Percentiles rank a stretch among this genome's conserved stretches.
Conservation (phyloP, 805 yeast species). For the Starmerella geochares region DNA sequence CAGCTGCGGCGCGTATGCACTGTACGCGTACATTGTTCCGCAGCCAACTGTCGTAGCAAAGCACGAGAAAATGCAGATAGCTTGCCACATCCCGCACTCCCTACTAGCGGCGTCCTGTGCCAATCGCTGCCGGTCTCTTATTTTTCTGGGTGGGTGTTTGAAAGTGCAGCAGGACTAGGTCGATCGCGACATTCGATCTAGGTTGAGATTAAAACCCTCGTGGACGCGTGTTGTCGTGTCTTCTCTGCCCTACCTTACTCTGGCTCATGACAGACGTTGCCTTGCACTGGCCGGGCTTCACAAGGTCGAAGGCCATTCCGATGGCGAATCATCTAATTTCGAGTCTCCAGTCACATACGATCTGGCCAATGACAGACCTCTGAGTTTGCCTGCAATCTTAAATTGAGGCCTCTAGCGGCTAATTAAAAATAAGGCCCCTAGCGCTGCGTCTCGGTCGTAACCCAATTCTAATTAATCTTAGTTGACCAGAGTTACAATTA, state of each 20-base stretch:
- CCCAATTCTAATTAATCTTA: too few relatives aligned
- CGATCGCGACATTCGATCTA: conserved; percentile 1
- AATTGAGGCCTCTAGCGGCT: too few relatives aligned
- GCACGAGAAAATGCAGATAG: conserved; percentile 23
- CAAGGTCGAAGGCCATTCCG: too few relatives aligned
- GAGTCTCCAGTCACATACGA: too few relatives aligned
- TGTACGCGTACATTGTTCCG: conserved; percentile 66
- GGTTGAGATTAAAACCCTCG: conserved; percentile 8
- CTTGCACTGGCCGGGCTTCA: too few relatives aligned
- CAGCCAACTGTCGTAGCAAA: conserved; percentile 27
- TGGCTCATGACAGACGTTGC: not conserved
- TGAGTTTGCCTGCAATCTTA: too few relatives aligned
- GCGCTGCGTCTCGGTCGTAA: too few relatives aligned
- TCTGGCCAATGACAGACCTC: too few relatives aligned
- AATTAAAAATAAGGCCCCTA: too few relatives aligned
- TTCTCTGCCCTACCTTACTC: not conserved
- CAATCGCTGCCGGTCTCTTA: not conserved
- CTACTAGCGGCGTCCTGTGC: not conserved
- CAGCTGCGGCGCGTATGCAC: conserved; percentile 70
- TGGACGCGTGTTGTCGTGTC: not conserved
- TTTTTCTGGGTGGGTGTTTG: not conserved
- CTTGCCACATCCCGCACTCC: conserved; percentile 17
- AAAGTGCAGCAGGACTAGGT: not conserved
- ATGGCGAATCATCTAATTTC: too few relatives aligned
- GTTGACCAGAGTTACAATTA: too few relatives aligned